Conservation (phyloP, 148 eudicot genomes). For the Cornus suecica region DNA sequence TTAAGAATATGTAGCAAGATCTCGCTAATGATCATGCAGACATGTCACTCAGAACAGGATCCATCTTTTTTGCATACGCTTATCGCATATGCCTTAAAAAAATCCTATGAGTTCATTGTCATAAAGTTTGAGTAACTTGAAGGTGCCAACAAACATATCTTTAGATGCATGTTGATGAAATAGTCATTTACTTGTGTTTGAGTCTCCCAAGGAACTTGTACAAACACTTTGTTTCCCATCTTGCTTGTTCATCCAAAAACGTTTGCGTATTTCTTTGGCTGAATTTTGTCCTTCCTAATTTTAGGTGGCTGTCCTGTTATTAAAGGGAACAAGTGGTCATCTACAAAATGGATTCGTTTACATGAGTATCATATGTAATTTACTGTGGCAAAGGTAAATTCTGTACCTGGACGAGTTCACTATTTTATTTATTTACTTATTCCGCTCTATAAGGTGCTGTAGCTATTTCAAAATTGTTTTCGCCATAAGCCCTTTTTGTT, state of each 20-base stretch:
- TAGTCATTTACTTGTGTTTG: neutral
- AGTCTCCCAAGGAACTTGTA: neutral
- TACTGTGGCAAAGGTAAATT: conserved; percentile 18
- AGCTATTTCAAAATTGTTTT: neutral
- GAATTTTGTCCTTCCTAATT: neutral
- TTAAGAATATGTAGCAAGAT: neutral
- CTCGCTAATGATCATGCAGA: neutral
- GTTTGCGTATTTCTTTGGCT: neutral
- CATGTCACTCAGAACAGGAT: neutral
- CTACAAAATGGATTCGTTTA: conserved; percentile 24
- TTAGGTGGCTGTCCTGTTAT: conserved; percentile 52
- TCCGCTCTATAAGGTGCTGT: neutral
- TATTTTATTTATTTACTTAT: neutral
- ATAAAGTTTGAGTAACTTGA: neutral
- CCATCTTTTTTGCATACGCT: neutral
- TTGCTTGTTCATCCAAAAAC: neutral
- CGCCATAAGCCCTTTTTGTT: neutral
- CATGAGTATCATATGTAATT: conserved; percentile 33
- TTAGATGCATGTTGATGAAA: neutral
- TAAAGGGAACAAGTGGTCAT: conserved; percentile 70
- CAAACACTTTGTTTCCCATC: neutral
- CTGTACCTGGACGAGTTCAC: neutral
- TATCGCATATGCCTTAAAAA: neutral
- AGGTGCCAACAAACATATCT: neutral
- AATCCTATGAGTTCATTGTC: neutral